These are phyloP conservation scores for Mycena vulgaris DNA, from an alignment of 768 basidiomycete species.

Conservation along the genomic window DNA sequence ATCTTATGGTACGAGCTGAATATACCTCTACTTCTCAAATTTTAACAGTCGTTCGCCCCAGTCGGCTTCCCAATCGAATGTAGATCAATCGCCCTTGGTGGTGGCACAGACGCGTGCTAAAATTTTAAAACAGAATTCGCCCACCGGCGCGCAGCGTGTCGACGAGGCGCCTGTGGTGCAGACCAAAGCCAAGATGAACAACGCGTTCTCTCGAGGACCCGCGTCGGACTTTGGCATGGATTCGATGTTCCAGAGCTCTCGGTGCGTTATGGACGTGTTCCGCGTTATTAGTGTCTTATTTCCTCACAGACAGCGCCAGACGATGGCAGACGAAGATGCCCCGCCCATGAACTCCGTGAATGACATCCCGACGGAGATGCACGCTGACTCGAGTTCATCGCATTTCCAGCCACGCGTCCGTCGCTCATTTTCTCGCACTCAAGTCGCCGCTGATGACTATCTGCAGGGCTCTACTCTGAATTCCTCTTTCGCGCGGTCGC, in stretches of 20 bases:
- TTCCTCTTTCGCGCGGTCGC: constrained; percentile 55
- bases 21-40: not conserved
- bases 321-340: constrained; percentile 82
- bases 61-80: constrained; percentile 77
- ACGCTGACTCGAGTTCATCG: constrained; percentile 52
- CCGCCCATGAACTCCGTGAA: constrained; percentile 83
- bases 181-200: constrained; percentile 87
- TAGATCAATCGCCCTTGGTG: constrained; percentile 46
- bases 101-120: not conserved
- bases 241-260: constrained; percentile 86
- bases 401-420: constrained; percentile 63
- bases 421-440: constrained; percentile 20
- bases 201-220: constrained; percentile 73
- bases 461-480: constrained; percentile 55
- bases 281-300: constrained; percentile 23
- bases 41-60: constrained; percentile 42
- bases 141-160: constrained; percentile 72
- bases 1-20: constrained; percentile 74
- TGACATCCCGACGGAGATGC: constrained; percentile 77
- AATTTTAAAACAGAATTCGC: constrained; percentile 54
- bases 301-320: constrained; percentile 67
- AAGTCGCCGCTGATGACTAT: constrained; percentile 11
- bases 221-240: constrained; percentile 86
- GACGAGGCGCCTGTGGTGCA: constrained; percentile 84
- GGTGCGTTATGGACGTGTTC: constrained; percentile 59